phyloP scores from a whole-genome alignment of 2,329 filamentous ascomycete genomes.

The Colletotrichum sp. region DNA sequence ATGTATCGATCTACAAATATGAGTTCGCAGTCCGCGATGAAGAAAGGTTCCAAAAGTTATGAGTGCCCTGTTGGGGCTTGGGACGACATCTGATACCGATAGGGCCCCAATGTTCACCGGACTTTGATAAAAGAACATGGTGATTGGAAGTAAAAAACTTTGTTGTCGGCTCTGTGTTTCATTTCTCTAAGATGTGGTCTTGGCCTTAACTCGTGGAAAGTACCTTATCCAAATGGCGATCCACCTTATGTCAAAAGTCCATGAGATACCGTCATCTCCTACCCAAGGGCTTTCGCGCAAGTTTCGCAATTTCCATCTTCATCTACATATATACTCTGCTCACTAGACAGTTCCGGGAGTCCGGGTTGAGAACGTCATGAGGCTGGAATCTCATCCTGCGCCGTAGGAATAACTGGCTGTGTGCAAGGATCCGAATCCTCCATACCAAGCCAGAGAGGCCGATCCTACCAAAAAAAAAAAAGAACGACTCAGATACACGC shows the following conservation, averaged over 20 bases:
- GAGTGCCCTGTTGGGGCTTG: not conserved
- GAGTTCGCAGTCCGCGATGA: not conserved
- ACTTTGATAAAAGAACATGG: not conserved
- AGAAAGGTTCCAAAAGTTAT: not conserved
- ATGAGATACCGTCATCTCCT: not conserved
- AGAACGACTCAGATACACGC: not conserved
- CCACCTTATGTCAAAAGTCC: not conserved
- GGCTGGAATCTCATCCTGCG: not conserved
- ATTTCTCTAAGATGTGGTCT: fast-evolving
- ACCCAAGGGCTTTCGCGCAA: not conserved
- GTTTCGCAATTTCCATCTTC: not conserved
- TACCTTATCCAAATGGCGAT: not conserved
- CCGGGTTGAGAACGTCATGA: not conserved
- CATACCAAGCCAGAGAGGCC: not conserved
- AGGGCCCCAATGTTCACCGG: not conserved
- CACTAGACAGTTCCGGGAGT: not conserved
- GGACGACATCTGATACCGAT: not conserved
- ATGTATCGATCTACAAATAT: fast-evolving
- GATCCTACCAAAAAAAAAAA: not conserved
- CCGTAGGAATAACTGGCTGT: not conserved
- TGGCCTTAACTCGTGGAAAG: not conserved
- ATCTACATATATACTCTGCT: not conserved
- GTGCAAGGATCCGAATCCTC: not conserved
- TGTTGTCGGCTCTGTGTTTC: not conserved
- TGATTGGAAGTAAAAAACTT: fast-evolving